Evolutionary conservation across 768 basidiomycete genomes (phyloP), one percentile per base, ranked within the genome.

Genomic region (Collybiopsis confluens): DNA sequence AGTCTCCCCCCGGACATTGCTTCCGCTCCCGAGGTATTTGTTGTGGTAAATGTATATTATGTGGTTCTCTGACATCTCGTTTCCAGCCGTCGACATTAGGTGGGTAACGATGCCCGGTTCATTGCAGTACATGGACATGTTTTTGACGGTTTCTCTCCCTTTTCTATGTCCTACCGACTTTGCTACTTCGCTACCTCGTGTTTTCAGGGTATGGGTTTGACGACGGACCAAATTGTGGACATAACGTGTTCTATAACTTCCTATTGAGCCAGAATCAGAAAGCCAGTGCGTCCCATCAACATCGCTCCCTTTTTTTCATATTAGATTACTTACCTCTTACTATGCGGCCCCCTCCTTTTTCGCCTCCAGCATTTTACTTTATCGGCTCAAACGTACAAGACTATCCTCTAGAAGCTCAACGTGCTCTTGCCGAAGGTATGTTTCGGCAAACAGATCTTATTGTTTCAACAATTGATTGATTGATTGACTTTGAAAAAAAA

Each of bases 201-300:
- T n/a, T n/a, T n/a, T n/a, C n/a, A n/a, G n/a, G n/a, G n/a, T n/a
- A n/a, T n/a, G 80, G 74, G 2, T 85, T 85, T 54, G 83, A 85
- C 55, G 83, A 85, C 55, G 83, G 83, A 1, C 83, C 83, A 1
- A 82, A 81, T 59, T 85, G 83, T 59, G 76, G 79, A 3, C 83
- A 85, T 56, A 85, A 85, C 52, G 72, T 68, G 2, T 85, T 85
- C 56, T 85, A 85, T 42, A 72, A 83, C 55, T 85, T 65, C 56
- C 71, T 85, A 27, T 45, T 59, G 2, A 62, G 68, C 8, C 69
- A 84, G 57, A 72, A 82, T 26, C 83, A 85, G 67, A 81, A 76
- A 74, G 82, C 83, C 4, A 82, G 79, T 79, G 53, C 62, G 81
- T 76, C 41, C 21, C 11, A 27, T 30, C 15, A 27, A 10, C 38